Evolutionary conservation across 2,329 filamentous ascomycete genomes (phyloP).

Genomic region (Aspergillus calidoustus): DNA sequence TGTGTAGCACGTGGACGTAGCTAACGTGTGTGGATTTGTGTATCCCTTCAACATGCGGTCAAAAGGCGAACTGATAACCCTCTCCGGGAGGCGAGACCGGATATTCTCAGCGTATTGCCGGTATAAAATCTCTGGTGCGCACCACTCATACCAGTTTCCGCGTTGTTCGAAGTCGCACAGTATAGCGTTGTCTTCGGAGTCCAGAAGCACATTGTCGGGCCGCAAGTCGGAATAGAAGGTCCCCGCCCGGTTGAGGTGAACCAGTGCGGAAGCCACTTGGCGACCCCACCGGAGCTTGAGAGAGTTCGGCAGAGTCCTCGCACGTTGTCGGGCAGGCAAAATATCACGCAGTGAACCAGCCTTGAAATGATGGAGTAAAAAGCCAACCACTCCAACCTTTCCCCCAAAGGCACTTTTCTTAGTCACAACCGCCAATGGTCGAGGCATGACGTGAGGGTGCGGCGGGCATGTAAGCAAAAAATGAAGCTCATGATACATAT

Average conservation of each 20-base stretch:
- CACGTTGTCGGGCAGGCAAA: conserved; percentile 7
- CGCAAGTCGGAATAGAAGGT: conserved; percentile 13
- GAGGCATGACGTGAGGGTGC: conserved; percentile 11
- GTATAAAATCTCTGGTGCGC: conserved; percentile 12
- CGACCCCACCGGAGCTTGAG: conserved; percentile 15
- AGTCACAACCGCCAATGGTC: conserved; percentile 11
- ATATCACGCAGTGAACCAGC: conserved; percentile 13
- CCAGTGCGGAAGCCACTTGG: conserved; percentile 12
- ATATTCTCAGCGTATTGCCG: conserved; percentile 16
- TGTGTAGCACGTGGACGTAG: conserved; percentile 11
- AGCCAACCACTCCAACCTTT: conserved; percentile 6
- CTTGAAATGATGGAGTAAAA: conserved; percentile 7
- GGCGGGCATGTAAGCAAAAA: conserved; percentile 11
- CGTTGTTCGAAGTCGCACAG: conserved; percentile 16
- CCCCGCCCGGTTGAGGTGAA: conserved; percentile 2
- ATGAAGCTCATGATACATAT: conserved; percentile 16
- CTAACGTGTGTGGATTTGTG: conserved; percentile 1
- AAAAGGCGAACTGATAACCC: conserved; percentile 9
- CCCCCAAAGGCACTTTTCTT: conserved; percentile 12
- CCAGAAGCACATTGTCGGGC: conserved; percentile 15
- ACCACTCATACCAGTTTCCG: conserved; percentile 17
- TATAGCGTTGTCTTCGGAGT: conserved; percentile 5
- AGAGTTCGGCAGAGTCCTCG: conserved; percentile 6
- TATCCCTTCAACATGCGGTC: conserved; percentile 11
- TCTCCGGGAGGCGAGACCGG: conserved; percentile 8